Base-by-base conservation (phyloP, 352 stramenopile species). In the Phytophthora brassicae region DNA sequence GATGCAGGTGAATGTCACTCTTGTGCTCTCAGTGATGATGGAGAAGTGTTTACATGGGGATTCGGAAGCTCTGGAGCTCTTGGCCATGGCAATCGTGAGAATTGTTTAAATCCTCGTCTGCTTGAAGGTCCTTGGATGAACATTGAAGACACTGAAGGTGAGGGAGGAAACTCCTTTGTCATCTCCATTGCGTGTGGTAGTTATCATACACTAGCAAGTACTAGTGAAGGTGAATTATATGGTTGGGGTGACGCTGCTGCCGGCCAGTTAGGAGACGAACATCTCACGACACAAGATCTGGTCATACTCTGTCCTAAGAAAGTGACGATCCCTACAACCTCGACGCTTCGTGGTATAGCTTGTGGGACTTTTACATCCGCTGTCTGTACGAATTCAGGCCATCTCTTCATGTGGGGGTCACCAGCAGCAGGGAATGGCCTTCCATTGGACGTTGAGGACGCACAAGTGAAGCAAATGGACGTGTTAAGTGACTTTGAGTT, bases 1-100 rank as follows among this genome's bases (percentile, higher is more conserved):
- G 82, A 91, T 33, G 88, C 83, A 24, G 88, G 87, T 4, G 87
- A 95, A 52, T 93, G 86, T 43, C 88, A 96, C 41, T 95, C 87
- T 1, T 78, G 66, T 44, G 88, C 81, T 4, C 52, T 95, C 35
- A 89, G 62, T 29, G 52, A 68, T 31, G 62, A 80, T 1, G 88
- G 87, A 4, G 66, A 89, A 9, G 70, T 96, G 11, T 96, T 86
- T 33, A 95, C 85, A 14, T 96, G 87, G 87, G 87, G 88, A 0
- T 94, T 95, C 45, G 86, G 88, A n/a, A 81, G 66, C 23, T 95
- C 85, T 1, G 87, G 87, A 2, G 86, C 88, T 13, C 60, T 96
- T 7, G 88, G 88, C 5, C 79, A 82, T 36, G 84, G 75, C 1
- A 74, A 66, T 6, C 57, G 72, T 51, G 83, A 94, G 2, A 92